phyloP scores from a whole-genome alignment of 192 early-diverging fungal genomes.

The Coemansia sp. region DNA sequence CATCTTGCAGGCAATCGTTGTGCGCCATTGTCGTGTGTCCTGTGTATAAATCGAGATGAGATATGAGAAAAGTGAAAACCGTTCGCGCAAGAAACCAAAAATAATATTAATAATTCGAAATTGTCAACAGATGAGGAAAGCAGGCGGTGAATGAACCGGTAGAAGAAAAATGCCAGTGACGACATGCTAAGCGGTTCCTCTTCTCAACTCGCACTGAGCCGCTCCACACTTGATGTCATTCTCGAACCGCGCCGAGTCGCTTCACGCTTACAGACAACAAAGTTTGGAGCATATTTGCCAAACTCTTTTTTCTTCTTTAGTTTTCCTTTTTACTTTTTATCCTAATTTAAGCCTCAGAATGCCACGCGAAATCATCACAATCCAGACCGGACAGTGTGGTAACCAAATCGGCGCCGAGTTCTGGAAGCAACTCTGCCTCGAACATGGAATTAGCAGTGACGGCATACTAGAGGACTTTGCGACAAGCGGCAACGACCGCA shows the following conservation, averaged over 20 bases:
- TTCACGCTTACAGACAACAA: constrained; percentile 5
- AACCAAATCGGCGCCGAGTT: constrained; percentile 95
- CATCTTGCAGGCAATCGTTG: constrained; percentile 72
- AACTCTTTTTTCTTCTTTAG: not conserved
- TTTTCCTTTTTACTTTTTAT: constrained; percentile 2
- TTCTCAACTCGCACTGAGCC: not conserved
- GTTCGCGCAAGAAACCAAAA: not conserved
- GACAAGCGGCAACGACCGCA: constrained; percentile 79
- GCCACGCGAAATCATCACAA: constrained; percentile 85
- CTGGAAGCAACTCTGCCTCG: constrained; percentile 90
- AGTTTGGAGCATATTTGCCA: not conserved
- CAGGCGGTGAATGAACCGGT: not conserved
- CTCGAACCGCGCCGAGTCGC: not conserved
- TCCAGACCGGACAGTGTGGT: constrained; percentile 94
- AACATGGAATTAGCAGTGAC: constrained; percentile 83
- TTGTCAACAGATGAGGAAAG: not conserved
- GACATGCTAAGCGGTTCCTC: not conserved
- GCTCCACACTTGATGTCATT: not conserved
- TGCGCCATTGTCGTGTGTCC: constrained; percentile 31
- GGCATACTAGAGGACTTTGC: constrained; percentile 73
- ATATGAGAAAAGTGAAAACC: not conserved
- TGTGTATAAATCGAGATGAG: constrained; percentile 8
- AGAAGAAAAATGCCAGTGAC: not conserved
- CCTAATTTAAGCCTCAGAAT: constrained; percentile 1
- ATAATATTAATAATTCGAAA: not conserved